These are phyloP conservation scores for Aspergillus brunneoviolaceus DNA, from an alignment of 2,329 filamentous ascomycete species.

Conservation along the genomic window DNA sequence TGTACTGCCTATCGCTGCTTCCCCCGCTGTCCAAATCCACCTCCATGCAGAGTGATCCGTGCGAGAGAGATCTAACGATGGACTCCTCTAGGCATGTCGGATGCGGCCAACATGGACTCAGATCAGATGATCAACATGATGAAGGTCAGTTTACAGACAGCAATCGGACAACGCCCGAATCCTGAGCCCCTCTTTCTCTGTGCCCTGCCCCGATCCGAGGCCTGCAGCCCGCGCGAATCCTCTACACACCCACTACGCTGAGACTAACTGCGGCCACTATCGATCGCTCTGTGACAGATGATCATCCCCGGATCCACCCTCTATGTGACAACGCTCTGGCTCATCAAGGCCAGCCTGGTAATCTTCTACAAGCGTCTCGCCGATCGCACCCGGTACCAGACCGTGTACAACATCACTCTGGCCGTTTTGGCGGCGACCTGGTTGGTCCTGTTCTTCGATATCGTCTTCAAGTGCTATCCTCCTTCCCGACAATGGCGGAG, in stretches of 20 bases:
- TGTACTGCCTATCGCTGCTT: background rate
- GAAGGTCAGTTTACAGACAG: conserved; percentile 14
- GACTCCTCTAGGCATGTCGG: conserved; percentile 17
- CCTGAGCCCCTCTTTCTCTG: background rate
- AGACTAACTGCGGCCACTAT: conserved; percentile 1
- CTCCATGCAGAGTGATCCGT: background rate
- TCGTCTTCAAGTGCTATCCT: conserved; percentile 24
- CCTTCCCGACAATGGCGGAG: conserved; percentile 13
- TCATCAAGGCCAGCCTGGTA: conserved; percentile 25
- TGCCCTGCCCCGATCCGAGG: background rate
- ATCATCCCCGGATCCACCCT: conserved; percentile 24
- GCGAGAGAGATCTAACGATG: background rate
- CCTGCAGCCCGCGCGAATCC: no score
- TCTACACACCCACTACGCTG: background rate
- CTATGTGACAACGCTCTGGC: conserved; percentile 23
- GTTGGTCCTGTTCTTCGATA: conserved; percentile 22
- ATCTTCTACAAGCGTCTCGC: conserved; percentile 24
- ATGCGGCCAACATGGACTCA: conserved; percentile 12
- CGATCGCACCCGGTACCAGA: conserved; percentile 21
- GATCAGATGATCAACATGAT: conserved; percentile 18
- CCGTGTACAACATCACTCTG: conserved; percentile 20
- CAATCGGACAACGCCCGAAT: background rate
- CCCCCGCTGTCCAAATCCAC: background rate
- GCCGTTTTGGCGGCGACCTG: conserved; percentile 18
- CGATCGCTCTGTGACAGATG: conserved; percentile 12